phyloP scores from a whole-genome alignment of 2,329 filamentous ascomycete genomes.

The Cytospora piceae region DNA sequence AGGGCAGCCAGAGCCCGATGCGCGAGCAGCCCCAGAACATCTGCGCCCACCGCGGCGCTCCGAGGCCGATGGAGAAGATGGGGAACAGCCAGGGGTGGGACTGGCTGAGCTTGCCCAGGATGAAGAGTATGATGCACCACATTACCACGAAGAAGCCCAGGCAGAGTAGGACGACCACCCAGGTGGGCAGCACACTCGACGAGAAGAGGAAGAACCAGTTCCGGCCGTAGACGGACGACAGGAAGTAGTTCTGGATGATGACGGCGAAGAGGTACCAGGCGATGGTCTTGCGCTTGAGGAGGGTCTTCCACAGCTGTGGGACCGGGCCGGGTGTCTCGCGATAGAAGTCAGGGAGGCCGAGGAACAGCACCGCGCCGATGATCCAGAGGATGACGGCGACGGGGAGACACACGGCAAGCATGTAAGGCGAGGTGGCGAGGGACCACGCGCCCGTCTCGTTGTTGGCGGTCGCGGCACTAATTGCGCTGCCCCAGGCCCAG shows the following conservation, averaged over 20 bases:
- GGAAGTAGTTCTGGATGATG: conserved; percentile 66
- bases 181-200: conserved; percentile 55
- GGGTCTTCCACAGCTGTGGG: conserved; percentile 63
- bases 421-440: conserved; percentile 35
- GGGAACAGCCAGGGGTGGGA: conserved; percentile 67
- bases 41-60: conserved; percentile 66
- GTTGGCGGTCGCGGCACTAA: conserved; percentile 45
- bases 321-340: conserved; percentile 62
- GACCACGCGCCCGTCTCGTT: conserved; percentile 38
- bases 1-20: conserved; percentile 63
- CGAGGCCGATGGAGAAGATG: conserved; percentile 66
- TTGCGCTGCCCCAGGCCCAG: conserved; percentile 65
- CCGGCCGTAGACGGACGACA: conserved; percentile 65
- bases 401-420: conserved; percentile 55
- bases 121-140: conserved; percentile 56
- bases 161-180: conserved; percentile 59
- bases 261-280: conserved; percentile 66
- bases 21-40: conserved; percentile 66
- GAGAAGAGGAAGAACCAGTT: conserved; percentile 62
- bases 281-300: conserved; percentile 63
- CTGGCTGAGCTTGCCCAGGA: conserved; percentile 56
- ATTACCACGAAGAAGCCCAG: conserved; percentile 56
- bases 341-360: conserved; percentile 67
- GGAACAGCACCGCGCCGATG: conserved; percentile 57
- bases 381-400: conserved; percentile 59